Evolutionary conservation across 495 filamentous ascomycete genomes (phyloP).

Genomic region (Trichoderma asperelloides): DNA sequence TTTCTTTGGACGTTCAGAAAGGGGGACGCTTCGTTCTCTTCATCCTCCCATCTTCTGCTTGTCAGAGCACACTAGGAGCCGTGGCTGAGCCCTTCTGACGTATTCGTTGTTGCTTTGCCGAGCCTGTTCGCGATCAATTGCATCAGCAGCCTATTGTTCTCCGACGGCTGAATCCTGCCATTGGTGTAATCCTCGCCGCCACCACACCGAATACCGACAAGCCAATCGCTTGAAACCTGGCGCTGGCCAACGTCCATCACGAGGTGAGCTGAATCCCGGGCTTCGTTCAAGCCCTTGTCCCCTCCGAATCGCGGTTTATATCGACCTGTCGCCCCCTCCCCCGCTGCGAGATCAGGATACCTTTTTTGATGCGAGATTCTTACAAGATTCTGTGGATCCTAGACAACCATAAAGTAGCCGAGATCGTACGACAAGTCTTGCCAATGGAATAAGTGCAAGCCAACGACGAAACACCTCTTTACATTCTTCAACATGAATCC

Average conservation of each 20-base stretch:
- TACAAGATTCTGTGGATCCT: not conserved
- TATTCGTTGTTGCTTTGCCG: not conserved
- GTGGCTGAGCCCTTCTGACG: not conserved
- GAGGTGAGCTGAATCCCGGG: not conserved
- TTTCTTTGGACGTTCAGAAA: not conserved
- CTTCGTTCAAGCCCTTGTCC: not conserved
- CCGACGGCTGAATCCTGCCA: not conserved
- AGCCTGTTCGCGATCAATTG: not conserved
- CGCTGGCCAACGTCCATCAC: not conserved
- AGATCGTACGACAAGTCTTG: not conserved
- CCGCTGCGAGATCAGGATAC: not conserved
- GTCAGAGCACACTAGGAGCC: not conserved
- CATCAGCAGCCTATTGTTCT: slow-evolving; percentile 5
- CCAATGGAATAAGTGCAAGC: slow-evolving; percentile 5
- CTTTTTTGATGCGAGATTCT: not conserved
- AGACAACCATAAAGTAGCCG: not conserved
- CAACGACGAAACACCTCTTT: not conserved
- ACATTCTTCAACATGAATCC: slow-evolving; percentile 39
- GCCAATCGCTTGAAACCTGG: not conserved
- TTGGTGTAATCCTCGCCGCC: not conserved
- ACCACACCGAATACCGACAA: not conserved
- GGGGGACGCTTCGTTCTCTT: not conserved
- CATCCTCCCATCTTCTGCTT: not conserved
- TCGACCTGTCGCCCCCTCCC: not conserved
- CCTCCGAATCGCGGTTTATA: not conserved